Evolutionary conservation across 1,284 basidiomycete species (phyloP), one percentile per base, ranked within the genome.

Genomic region (Xerocomus cyaneibrunnescens): DNA sequence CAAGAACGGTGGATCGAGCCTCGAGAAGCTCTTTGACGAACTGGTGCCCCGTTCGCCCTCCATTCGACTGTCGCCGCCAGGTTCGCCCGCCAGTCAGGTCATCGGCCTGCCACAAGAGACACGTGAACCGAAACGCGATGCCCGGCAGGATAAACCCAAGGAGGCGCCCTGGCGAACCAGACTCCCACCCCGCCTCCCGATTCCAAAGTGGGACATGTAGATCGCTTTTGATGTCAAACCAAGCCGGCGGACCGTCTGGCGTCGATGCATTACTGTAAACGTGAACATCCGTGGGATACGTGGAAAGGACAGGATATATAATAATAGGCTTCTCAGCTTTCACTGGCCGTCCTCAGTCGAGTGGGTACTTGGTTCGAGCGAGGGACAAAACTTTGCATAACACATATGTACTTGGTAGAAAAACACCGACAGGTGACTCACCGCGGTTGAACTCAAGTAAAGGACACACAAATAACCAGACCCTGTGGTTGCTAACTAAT

Each of bases 131-230:
- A 10, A 30, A 2, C 47, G 54, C 22, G 44, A 32, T 13, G 21
- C 42, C 41, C 50, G 2, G 12, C 49, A 57, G 25, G 40, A 52
- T 13, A 53, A 53, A 51, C 51, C 48, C 31, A 46, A 48, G 27
- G 41, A 57, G n/a, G 22, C n/a, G 13, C 48, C 51, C 7, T 68
- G 63, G 66, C 60, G 65, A 21, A 67, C 54, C 12, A 58, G 64
- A 41, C 64, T 67, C 28, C 64, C 64, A 14, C 56, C 66, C 36
- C 66, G 64, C 10, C 62, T 23, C 17, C 66, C 64, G 7, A 62
- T 69, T 44, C 64, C 67, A 21, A 66, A 62, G 50, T 66, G 65
- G 67, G 63, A 64, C 14, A n/a, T 51, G 10, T 68, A 46, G 45
- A 28, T 48, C 16, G 12, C 2, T 12, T 5, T 21, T 14, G 3